These are phyloP conservation scores for Talaromyces sp. DNA, from an alignment of 2,329 filamentous ascomycete genomes.

Conservation along the genomic window DNA sequence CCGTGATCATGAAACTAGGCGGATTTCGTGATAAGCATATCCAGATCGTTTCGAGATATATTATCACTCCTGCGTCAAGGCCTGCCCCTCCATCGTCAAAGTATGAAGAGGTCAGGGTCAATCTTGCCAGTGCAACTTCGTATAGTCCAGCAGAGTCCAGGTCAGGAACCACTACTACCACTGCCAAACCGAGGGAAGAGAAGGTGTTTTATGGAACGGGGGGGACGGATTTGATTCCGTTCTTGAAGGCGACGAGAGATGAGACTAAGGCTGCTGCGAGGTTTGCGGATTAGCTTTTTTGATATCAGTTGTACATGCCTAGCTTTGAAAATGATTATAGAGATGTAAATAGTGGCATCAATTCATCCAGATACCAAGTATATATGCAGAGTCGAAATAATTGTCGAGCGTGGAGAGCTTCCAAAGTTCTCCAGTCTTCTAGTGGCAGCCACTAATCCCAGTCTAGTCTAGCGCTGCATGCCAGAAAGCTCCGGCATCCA, in stretches of 20 bases:
- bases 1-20: constrained; percentile 42
- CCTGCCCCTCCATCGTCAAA: constrained; percentile 12
- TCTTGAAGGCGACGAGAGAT: constrained; percentile 49
- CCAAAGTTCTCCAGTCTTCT: constrained; percentile 3
- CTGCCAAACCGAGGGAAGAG: constrained; percentile 24
- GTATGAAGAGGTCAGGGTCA: constrained; percentile 20
- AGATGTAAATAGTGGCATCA: no score
- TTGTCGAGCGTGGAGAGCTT: not conserved
- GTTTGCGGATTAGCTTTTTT: constrained; percentile 20
- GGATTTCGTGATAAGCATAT: constrained; percentile 50
- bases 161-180: no score
- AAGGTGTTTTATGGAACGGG: constrained; percentile 46
- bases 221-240: constrained; percentile 51
- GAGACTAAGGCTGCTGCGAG: constrained; percentile 43
- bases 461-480: not conserved
- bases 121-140: constrained; percentile 40
- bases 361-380: no score
- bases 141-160: not conserved
- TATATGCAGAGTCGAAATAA: no score
- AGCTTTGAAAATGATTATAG: no score
- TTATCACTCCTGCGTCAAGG: constrained; percentile 42
- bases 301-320: no score
- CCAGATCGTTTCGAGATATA: constrained; percentile 50
- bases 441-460: not conserved
- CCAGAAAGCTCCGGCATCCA: constrained; percentile 8